Percentiles rank a stretch among this genome's conserved stretches.
Evolutionary conservation across 2,329 filamentous ascomycete genomes (phyloP).

Genomic region (Mariannaea elegans): DNA sequence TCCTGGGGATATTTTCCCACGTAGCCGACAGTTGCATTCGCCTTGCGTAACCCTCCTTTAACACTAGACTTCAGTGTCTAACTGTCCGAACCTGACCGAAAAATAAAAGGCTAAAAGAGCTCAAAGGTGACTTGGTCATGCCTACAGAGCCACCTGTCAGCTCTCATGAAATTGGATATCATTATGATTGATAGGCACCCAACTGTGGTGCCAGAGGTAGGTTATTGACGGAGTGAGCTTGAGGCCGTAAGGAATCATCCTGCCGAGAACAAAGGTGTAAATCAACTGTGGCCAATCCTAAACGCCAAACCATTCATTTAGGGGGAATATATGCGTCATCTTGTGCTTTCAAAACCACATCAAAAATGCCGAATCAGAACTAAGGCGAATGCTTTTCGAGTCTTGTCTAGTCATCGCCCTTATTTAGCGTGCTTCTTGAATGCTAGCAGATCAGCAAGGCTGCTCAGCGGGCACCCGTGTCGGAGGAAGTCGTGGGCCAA

Average conservation of each 20-base stretch:
- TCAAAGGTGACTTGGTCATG: conserved; percentile 19
- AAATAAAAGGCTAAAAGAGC: conserved; percentile 17
- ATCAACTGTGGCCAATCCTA: conserved; percentile 36
- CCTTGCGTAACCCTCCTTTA: conserved; percentile 26
- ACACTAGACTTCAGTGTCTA: conserved; percentile 17
- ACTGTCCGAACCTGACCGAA: conserved; percentile 19
- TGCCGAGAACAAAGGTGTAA: conserved; percentile 34
- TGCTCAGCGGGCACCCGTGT: conserved; percentile 84
- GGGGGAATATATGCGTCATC: conserved; percentile 42
- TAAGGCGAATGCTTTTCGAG: conserved; percentile 30
- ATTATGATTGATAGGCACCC: conserved; percentile 36
- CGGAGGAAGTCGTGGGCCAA: conserved; percentile 93
- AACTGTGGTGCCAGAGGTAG: conserved; percentile 23
- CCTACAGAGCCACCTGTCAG: conserved; percentile 30
- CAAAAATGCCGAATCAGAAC: conserved; percentile 35
- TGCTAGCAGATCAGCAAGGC: conserved; percentile 84
- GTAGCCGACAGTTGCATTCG: conserved; percentile 26
- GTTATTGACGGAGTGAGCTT: conserved; percentile 17
- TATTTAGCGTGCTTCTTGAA: conserved; percentile 82
- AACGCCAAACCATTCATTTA: conserved; percentile 41
- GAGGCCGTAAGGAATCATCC: conserved; percentile 16
- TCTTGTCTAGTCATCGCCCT: conserved; percentile 26
- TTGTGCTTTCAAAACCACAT: conserved; percentile 35
- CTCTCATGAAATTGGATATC: conserved; percentile 33
- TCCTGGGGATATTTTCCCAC: conserved; percentile 19